Conservation (phyloP, 2,329 filamentous ascomycete species). For the Botrytis fragariae region DNA sequence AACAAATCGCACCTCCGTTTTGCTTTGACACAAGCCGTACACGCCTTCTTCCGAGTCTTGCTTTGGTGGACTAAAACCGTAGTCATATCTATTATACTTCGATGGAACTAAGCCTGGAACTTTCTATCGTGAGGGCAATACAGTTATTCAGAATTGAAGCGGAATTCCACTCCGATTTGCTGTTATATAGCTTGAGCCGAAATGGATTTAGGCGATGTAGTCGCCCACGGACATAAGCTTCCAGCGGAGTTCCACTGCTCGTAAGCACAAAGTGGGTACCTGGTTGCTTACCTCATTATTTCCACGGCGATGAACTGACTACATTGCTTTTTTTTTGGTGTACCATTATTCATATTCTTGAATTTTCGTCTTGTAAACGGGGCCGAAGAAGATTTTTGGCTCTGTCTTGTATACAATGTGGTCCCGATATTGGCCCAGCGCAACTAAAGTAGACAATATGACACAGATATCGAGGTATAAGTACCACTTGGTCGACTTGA, state of each 20-base stretch:
- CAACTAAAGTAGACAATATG: not conserved
- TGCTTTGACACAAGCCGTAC: constrained; percentile 28
- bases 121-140: not conserved
- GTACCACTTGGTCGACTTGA: not conserved
- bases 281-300: not conserved
- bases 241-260: not conserved
- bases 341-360: not conserved
- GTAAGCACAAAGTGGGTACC: not conserved
- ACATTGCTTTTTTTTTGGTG: not conserved
- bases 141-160: not conserved
- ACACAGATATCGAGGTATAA: not conserved
- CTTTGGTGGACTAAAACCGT: constrained; percentile 12
- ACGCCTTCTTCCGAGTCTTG: constrained; percentile 27
- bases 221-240: not conserved
- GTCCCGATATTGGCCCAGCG: not conserved
- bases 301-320: not conserved
- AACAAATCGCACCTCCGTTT: constrained; percentile 33
- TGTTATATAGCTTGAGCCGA: not conserved
- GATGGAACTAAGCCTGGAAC: not conserved
- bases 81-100: not conserved
- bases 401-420: not conserved
- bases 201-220: not conserved
- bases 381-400: not conserved
- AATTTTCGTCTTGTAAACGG: not conserved
- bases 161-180: not conserved